phyloP scores from a whole-genome alignment of 1,284 basidiomycete species.

The Blastosporella zonata region DNA sequence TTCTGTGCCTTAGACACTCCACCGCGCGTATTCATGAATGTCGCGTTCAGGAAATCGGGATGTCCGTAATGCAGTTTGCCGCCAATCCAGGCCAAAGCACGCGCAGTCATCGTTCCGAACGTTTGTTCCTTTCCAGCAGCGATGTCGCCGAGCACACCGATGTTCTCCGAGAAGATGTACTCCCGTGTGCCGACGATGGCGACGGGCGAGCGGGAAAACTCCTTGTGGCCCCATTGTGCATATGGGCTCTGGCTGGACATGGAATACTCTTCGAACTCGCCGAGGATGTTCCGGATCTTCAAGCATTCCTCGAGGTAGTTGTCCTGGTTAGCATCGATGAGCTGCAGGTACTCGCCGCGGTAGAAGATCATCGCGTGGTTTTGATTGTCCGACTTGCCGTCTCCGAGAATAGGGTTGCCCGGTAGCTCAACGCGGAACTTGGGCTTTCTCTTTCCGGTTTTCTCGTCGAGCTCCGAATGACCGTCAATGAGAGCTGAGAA shows the following conservation, averaged over 20 bases:
- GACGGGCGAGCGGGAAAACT: constrained; percentile 88
- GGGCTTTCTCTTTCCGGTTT: constrained; percentile 87
- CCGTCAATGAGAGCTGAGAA: constrained; percentile 97
- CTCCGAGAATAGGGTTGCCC: constrained; percentile 99
- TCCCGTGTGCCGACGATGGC: constrained; percentile 99
- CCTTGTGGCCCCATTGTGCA: constrained; percentile 89
- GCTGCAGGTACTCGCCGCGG: constrained; percentile 97
- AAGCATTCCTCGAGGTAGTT: constrained; percentile 99
- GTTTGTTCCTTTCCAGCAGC: constrained; percentile 99
- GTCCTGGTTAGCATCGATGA: constrained; percentile 99
- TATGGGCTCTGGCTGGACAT: constrained; percentile 94
- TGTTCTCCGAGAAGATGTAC: constrained; percentile 99
- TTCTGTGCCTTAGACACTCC: constrained; percentile 99
- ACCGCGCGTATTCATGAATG: constrained; percentile 98
- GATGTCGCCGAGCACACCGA: constrained; percentile 98
- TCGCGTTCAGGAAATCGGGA: constrained; percentile 98
- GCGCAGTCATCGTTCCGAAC: constrained; percentile 97
- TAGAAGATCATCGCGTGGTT: constrained; percentile 99
- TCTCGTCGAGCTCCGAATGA: constrained; percentile 93
- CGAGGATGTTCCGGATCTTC: constrained; percentile 97
- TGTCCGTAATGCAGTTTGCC: constrained; percentile 99
- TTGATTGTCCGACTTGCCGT: constrained; percentile 99
- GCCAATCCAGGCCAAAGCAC: constrained; percentile 95
- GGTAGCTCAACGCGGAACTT: constrained; percentile 99
- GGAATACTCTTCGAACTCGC: constrained; percentile 96